Conservation (phyloP, 768 basidiomycete species). For the Leccinum boreale region DNA sequence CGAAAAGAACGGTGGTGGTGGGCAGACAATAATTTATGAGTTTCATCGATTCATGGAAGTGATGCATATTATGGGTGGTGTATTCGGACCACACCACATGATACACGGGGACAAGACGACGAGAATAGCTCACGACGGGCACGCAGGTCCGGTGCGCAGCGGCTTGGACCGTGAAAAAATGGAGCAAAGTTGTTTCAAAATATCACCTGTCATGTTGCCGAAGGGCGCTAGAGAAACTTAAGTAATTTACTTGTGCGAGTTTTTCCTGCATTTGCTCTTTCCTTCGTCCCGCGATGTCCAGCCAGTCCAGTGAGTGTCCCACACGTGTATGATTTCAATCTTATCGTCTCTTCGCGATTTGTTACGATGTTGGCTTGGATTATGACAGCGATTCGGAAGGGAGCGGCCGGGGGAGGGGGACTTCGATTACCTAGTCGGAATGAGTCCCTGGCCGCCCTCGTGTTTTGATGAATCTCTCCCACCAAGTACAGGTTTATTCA, state of each 20-base stretch:
- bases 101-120: neutral
- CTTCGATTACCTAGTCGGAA: neutral
- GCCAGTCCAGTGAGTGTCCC: neutral
- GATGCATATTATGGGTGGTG: no score
- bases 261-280: neutral
- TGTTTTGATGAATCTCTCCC: constrained; percentile 2
- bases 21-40: neutral
- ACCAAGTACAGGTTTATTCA: constrained; percentile 4
- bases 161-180: neutral
- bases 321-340: neutral
- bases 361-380: neutral
- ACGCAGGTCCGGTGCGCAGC: neutral
- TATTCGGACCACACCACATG: neutral
- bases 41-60: no score
- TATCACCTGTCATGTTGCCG: neutral
- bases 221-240: neutral
- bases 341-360: neutral
- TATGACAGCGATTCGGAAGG: neutral
- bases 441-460: neutral
- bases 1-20: neutral
- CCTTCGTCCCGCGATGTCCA: neutral
- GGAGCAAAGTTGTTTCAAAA: neutral
- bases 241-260: neutral
- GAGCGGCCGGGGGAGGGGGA: neutral
- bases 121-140: neutral